Base-by-base conservation (phyloP, 768 basidiomycete genomes). In the Leccinum obscurum region DNA sequence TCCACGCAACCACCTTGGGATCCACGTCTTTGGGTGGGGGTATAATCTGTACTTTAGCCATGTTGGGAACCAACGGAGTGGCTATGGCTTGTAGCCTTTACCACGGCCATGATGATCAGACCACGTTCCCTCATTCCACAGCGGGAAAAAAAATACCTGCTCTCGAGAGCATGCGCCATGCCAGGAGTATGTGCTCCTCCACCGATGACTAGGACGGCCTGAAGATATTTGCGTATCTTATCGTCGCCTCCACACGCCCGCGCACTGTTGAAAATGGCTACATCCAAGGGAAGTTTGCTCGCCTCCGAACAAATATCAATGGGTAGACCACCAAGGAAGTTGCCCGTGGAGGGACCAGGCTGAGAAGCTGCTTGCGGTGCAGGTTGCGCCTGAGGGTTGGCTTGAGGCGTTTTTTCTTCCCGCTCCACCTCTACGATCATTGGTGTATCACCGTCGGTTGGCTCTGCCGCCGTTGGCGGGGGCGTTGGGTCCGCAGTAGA, bases 11-110 rank as follows among this genome's bases (percentile, higher is more conserved):
- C 39, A 93, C 87, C 26, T 86, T 83, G 6, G 93, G 93, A 74
- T 98, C 95, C 49, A 98, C 85, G 61, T 94, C 93, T 71, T 95
- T 90, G 1, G 95, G 95, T 2, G 94, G 90, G n/a, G 94, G 92
- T 51, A 98, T 90, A 60, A 97, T 92, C 64, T 89, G 86, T 7
- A 96, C 90, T 66, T 90, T 91, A 69, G 91, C 89, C 86, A 95
- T 92, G 69, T 87, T 88, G 15, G 84, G 82, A 15, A 92, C 88
- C 46, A 95, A 74, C 6, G 92, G 90, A 9, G 89, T 91, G 10
- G 90, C 90, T 57, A 93, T 93, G 0, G 90, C 92, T 69, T 92
- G 90, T 49, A 93, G 68, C 67, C 90, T 54, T 30, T 57, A 56
- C 9, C 44, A 58, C 46, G 52, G 46, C 39, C 48, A 56, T 3